phyloP scores from a whole-genome alignment of 2,329 filamentous ascomycete species.

The Eutypa lata region DNA sequence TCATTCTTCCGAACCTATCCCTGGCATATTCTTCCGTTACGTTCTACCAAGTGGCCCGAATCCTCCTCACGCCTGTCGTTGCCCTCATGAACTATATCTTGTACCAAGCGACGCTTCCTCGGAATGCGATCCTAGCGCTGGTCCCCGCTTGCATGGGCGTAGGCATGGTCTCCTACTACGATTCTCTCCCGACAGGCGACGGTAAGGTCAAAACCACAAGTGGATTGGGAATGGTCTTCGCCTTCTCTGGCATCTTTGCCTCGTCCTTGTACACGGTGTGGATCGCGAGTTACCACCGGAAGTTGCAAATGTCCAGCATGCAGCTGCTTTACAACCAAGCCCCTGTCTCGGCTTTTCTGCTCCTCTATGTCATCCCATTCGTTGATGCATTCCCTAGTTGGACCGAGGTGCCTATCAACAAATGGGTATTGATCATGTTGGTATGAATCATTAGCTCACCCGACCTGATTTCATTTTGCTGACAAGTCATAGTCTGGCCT shows the following conservation, averaged over 20 bases:
- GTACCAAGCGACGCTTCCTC: constrained; percentile 55
- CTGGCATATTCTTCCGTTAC: constrained; percentile 66
- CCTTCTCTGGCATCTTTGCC: constrained; percentile 60
- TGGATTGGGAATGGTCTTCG: constrained; percentile 59
- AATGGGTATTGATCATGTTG: constrained; percentile 58
- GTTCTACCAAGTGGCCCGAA: constrained; percentile 68
- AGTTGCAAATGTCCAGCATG: constrained; percentile 64
- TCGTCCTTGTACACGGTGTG: constrained; percentile 67
- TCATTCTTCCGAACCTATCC: constrained; percentile 66
- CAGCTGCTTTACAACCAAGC: constrained; percentile 69
- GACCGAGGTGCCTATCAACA: constrained; percentile 45
- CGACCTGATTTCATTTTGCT: constrained; percentile 4
- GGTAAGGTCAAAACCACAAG: constrained; percentile 53
- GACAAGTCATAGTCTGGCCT: constrained; percentile 49
- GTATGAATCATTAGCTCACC: constrained; percentile 35
- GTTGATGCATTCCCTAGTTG: constrained; percentile 60
- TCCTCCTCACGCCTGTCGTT: constrained; percentile 63
- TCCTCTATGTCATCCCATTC: constrained; percentile 65
- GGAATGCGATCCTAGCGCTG: constrained; percentile 50
- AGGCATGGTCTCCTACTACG: constrained; percentile 65
- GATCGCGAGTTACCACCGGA: constrained; percentile 64
- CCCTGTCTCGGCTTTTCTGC: constrained; percentile 57
- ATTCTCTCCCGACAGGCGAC: constrained; percentile 51
- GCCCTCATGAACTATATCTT: constrained; percentile 63
- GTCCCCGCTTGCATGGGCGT: constrained; percentile 63